phyloP scores from a whole-genome alignment of 371 early-diverging fungal genomes.

The Parasitella parasitica region DNA sequence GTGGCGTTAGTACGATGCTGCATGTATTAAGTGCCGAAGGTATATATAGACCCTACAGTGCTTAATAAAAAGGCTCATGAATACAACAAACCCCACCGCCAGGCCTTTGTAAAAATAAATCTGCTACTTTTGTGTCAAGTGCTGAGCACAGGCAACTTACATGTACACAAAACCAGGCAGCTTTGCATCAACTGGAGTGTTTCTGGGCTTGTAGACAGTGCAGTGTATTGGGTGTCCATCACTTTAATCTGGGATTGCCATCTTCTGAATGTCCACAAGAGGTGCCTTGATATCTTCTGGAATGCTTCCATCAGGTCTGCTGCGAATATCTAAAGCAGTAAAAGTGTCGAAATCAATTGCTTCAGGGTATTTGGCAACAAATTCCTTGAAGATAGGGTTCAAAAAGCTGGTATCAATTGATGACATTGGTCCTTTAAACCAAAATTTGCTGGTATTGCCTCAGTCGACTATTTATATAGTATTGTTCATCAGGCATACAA shows the following conservation, averaged over 20 bases:
- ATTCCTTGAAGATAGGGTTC: neutral
- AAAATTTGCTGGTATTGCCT: too few relatives aligned
- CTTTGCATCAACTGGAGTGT: neutral
- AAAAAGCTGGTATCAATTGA: neutral
- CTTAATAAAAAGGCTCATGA: neutral
- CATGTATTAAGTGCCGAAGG: neutral
- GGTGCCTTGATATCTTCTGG: neutral
- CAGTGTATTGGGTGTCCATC: neutral
- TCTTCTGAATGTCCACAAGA: neutral
- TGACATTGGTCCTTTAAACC: too few relatives aligned
- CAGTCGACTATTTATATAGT: too few relatives aligned
- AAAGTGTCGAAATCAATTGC: neutral
- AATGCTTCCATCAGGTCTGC: neutral
- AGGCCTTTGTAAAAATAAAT: neutral
- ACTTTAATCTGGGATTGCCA: neutral
- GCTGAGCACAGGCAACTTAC: neutral
- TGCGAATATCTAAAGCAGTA: too few relatives aligned
- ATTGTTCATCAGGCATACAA: too few relatives aligned
- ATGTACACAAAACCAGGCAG: neutral
- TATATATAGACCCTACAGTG: neutral
- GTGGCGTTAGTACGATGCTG: too few relatives aligned
- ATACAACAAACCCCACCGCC: constrained; percentile 1
- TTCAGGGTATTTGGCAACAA: neutral
- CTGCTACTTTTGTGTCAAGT: neutral
- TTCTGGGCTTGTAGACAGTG: neutral